Evolutionary conservation across 179 eudicot genomes (phyloP), one percentile per base, ranked within the genome.

Genomic region (Spergularia azorica): DNA sequence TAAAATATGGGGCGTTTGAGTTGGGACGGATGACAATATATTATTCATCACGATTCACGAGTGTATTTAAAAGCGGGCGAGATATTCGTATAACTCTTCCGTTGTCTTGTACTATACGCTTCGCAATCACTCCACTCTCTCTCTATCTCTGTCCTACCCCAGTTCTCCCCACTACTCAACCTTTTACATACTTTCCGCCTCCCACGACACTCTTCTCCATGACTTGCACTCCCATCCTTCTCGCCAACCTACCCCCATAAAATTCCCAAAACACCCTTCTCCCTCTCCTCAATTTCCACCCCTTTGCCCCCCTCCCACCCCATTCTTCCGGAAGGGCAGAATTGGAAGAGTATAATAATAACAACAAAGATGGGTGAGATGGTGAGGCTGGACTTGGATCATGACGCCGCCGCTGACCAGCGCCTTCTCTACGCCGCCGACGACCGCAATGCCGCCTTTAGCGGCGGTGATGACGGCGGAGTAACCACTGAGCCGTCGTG

Each of bases 341-440:
- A 46, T 0, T 0, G 50, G 50, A 46, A 46, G 9, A 46, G 50
- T 46, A 9, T 46, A 46, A 36, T 36, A 36, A 36, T 12, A 12
- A 62, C 56, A 56, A 36, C 12, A 63, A 82, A 77, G 75, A 89
- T 88, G 94, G 82, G 73, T 73, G 91, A 88, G 39, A 75, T 85
- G 85, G 79, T 82, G 51, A 72, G 65, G 2, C 73, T 78, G 11
- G 83, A 77, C 67, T 70, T 72, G 52, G 81, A 81, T 73, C 74
- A 72, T 20, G 87, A 79, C 39, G 77, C 67, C 75, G 74, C 17
- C 32, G 82, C 88, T n/a, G 92, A 90, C 72, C 83, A 84, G 88
- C 83, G 86, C 52, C 74, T 85, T 20, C 84, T 92, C 60, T 21
- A 41, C 39, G 8, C 56, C 60, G 39, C 32, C 55, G 41, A 72